Percentiles rank a stretch among this genome's conserved stretches.
These are phyloP conservation scores for Xylaria sp. DNA, from an alignment of 2,329 filamentous ascomycete species.

Conservation along the genomic window DNA sequence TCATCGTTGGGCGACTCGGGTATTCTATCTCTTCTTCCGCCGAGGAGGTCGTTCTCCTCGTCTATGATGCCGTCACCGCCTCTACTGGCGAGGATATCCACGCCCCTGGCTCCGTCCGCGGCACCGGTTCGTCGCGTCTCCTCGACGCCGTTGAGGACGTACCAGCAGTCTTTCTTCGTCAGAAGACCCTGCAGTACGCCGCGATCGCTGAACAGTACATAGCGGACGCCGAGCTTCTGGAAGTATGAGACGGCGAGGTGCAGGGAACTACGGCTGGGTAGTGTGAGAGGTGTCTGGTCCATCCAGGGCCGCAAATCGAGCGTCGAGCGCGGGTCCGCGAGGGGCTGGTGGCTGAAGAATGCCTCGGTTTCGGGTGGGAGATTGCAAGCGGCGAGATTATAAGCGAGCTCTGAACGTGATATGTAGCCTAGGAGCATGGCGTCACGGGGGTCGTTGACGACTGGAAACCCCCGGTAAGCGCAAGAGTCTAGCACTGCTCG, in stretches of 20 bases:
- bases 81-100: conserved; percentile 40
- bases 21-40: conserved; percentile 23
- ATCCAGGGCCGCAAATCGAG: conserved; percentile 97
- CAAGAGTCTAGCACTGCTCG: conserved; percentile 76
- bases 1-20: conserved; percentile 40
- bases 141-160: conserved; percentile 83
- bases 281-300: conserved; percentile 96
- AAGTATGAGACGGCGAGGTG: conserved; percentile 93
- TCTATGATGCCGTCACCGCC: conserved; percentile 28
- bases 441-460: conserved; percentile 81
- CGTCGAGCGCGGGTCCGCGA: conserved; percentile 79
- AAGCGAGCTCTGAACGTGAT: conserved; percentile 87
- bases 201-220: conserved; percentile 86
- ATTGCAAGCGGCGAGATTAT: conserved; percentile 75
- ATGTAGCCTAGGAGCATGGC: conserved; percentile 92
- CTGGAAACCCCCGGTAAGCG: conserved; percentile 89
- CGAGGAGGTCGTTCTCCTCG: conserved; percentile 41
- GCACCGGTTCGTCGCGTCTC: conserved; percentile 60
- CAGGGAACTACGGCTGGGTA: conserved; percentile 79
- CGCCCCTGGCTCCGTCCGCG: conserved; percentile 49
- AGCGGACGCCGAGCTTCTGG: conserved; percentile 90
- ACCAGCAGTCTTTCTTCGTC: conserved; percentile 98
- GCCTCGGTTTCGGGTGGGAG: conserved; percentile 79
- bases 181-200: conserved; percentile 85
- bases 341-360: conserved; percentile 85